phyloP scores from a whole-genome alignment of 352 stramenopile species.

The Pythium aquatile region DNA sequence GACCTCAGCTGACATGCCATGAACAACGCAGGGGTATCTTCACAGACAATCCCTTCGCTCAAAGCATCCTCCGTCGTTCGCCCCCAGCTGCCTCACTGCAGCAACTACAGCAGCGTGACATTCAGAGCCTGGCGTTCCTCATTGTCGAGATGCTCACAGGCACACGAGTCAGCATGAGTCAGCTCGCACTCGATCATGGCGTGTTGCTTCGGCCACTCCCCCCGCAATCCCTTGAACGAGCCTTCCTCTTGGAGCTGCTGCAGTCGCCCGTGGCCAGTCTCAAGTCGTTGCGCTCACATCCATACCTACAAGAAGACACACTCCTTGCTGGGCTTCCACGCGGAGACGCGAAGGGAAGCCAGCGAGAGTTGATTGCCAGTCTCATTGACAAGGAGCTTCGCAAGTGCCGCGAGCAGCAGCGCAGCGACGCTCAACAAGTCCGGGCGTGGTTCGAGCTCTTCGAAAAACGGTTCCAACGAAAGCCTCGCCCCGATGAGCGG shows the following conservation, averaged over 20 bases:
- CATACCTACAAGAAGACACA: conserved; percentile 22
- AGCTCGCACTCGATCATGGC: conserved; percentile 29
- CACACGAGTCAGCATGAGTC: conserved; percentile 29
- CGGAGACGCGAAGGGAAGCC: conserved; percentile 7
- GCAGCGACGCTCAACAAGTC: conserved; percentile 40
- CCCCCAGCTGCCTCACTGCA: conserved; percentile 11
- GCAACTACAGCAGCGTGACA: conserved; percentile 33
- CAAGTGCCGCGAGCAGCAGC: conserved; percentile 38
- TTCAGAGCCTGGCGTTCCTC: conserved; percentile 56
- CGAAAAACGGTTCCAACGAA: conserved; percentile 51
- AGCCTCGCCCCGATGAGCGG: conserved; percentile 35
- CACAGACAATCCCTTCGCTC: conserved; percentile 29
- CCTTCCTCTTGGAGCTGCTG: conserved; percentile 37
- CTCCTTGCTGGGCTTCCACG: neutral
- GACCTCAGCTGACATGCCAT: no score
- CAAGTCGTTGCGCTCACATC: conserved; percentile 12
- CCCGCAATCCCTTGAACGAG: conserved; percentile 25
- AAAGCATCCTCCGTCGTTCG: conserved; percentile 29
- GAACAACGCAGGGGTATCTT: conserved; percentile 27
- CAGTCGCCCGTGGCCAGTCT: conserved; percentile 17
- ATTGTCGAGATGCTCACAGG: conserved; percentile 64
- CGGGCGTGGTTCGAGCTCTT: conserved; percentile 51
- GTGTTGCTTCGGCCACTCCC: conserved; percentile 31
- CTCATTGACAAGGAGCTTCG: conserved; percentile 45
- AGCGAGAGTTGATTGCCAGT: conserved; percentile 31